Evolutionary conservation across 2,329 filamentous ascomycete genomes (phyloP).

Genomic region (Lasiodiplodia hormozganensis): DNA sequence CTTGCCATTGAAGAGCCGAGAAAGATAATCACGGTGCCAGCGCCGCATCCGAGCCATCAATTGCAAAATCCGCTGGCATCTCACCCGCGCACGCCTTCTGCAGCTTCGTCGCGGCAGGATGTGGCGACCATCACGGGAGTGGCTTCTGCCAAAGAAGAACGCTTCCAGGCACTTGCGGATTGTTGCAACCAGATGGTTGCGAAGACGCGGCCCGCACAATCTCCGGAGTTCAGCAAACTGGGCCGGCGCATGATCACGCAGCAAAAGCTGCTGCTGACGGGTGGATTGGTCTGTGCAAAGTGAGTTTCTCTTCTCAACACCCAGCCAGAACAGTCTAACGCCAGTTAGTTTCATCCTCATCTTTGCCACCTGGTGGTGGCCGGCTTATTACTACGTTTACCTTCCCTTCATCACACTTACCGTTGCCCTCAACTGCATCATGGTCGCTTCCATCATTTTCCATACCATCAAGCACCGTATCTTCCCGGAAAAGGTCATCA

Average conservation of each 20-base stretch:
- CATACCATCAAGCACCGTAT: conserved; percentile 41
- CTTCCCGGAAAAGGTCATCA: conserved; percentile 33
- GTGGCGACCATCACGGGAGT: conserved; percentile 7
- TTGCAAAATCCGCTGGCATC: conserved; percentile 7
- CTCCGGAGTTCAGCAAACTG: conserved; percentile 19
- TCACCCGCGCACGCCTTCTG: conserved; percentile 1
- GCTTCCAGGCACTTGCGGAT: neutral
- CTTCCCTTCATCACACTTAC: conserved; percentile 50
- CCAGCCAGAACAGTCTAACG: neutral
- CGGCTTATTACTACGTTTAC: conserved; percentile 49
- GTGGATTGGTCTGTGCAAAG: conserved; percentile 18
- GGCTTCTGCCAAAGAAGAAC: neutral
- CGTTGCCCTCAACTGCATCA: conserved; percentile 52
- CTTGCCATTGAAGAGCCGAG: neutral
- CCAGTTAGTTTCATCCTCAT: conserved; percentile 29
- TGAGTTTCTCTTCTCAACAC: neutral
- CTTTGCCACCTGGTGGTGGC: conserved; percentile 32
- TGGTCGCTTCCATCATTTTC: conserved; percentile 50
- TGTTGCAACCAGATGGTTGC: conserved; percentile 4
- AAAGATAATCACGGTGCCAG: neutral
- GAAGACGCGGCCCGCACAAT: conserved; percentile 16
- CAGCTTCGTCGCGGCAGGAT: conserved; percentile 2
- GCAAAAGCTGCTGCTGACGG: conserved; percentile 10
- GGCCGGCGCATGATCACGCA: conserved; percentile 7
- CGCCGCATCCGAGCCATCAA: conserved; percentile 18